A percentile compares a stretch with the other conserved stretches of the same genome.
These are phyloP conservation scores for Neurospora sp. DNA, from an alignment of 495 filamentous ascomycete genomes.

Conservation along the genomic window DNA sequence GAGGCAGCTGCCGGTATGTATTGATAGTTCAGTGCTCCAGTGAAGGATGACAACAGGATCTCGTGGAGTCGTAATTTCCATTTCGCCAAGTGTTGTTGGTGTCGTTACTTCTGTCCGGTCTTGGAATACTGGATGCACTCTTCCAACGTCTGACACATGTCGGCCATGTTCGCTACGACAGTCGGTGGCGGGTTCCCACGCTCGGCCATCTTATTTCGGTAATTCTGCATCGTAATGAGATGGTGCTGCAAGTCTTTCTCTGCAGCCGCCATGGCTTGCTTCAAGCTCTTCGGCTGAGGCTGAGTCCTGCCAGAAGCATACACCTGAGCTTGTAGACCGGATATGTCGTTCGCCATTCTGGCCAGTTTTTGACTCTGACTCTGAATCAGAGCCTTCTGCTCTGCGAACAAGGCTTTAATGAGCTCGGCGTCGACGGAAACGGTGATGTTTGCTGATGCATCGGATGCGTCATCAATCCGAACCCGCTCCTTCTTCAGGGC, in stretches of 20 bases:
- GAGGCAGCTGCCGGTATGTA: background rate
- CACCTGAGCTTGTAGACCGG: background rate
- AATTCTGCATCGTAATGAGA: constrained; percentile 3
- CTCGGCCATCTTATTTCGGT: background rate
- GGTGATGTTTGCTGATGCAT: background rate
- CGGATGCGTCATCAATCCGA: background rate
- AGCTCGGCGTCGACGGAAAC: background rate
- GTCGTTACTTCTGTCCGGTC: background rate
- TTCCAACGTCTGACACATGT: background rate
- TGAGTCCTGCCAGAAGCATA: background rate
- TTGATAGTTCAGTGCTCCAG: background rate
- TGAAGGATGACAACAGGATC: background rate
- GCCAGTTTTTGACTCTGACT: constrained; percentile 5
- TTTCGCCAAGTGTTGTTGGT: background rate
- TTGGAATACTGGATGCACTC: background rate
- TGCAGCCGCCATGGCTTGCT: constrained; percentile 13
- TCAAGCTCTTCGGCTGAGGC: constrained; percentile 7
- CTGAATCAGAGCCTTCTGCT: constrained; percentile 3
- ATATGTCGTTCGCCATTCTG: constrained; percentile 1
- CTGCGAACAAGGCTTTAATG: background rate
- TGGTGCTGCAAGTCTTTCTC: constrained; percentile 14
- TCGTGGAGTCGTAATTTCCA: background rate
- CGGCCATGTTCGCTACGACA: background rate
- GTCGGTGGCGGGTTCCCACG: background rate
- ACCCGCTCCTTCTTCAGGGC: background rate